These are phyloP conservation scores for Pelagophyceae sp. DNA, from an alignment of 352 stramenopile species.

Conservation along the genomic window DNA sequence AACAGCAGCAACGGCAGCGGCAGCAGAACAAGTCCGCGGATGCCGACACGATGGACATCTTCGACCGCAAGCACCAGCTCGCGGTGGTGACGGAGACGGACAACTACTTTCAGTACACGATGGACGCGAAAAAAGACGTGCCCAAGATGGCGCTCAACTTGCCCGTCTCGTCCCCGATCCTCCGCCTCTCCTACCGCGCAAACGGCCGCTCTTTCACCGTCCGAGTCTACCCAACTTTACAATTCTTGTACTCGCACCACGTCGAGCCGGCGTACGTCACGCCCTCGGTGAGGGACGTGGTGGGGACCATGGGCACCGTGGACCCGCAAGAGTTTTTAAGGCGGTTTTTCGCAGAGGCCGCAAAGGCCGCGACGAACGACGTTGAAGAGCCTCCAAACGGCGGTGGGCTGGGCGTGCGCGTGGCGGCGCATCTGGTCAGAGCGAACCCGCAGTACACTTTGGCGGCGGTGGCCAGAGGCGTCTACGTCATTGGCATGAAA, in stretches of 20 bases:
- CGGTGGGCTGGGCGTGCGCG: too few species aligned
- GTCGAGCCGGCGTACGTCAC: slow-evolving; percentile 39
- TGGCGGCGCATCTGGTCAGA: slow-evolving; percentile 29
- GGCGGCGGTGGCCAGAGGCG: slow-evolving; percentile 35
- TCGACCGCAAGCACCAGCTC: slow-evolving; percentile 38
- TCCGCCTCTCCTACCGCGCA: slow-evolving; percentile 41
- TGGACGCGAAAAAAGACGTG: slow-evolving; percentile 29
- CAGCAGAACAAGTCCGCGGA: slow-evolving; percentile 43
- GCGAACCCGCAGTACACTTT: slow-evolving; percentile 44
- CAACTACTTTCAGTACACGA: slow-evolving; percentile 33
- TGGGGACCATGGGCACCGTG: slow-evolving; percentile 17
- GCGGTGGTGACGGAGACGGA: slow-evolving; percentile 26
- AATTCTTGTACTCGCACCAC: slow-evolving; percentile 46
- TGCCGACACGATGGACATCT: slow-evolving; percentile 44
- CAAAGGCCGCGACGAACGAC: too few species aligned
- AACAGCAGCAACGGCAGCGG: slow-evolving; percentile 48
- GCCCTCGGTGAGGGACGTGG: slow-evolving; percentile 30
- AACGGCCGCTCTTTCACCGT: too few species aligned
- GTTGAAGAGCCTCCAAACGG: too few species aligned
- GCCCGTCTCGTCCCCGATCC: slow-evolving; percentile 38
- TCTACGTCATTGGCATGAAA: slow-evolving; percentile 48
- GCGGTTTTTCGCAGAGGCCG: too few species aligned
- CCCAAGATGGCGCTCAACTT: slow-evolving; percentile 34
- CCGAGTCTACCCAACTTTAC: slow-evolving; percentile 42
- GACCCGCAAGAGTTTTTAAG: slow-evolving; percentile 33